Evolutionary conservation across 345 rosid species (phyloP).

Genomic region (Gossypium raimondii): DNA sequence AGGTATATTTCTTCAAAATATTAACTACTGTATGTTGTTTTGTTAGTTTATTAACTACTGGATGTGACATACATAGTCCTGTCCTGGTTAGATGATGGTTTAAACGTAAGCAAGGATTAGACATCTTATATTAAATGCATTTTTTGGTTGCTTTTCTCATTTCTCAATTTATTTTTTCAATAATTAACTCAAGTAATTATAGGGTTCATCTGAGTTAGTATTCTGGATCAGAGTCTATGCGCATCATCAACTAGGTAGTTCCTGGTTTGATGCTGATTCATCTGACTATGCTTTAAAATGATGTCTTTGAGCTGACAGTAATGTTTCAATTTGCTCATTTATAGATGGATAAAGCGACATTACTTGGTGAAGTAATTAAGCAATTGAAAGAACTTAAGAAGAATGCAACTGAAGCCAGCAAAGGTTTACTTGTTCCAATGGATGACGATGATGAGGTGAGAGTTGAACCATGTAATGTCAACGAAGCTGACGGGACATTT

Average conservation of each 20-base stretch:
- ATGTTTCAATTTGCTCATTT: not conserved
- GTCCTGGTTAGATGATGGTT: conserved; percentile 10
- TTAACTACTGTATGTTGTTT: not conserved
- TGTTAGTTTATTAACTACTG: not conserved
- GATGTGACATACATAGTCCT: conserved; percentile 5
- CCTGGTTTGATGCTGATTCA: not conserved
- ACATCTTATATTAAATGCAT: not conserved
- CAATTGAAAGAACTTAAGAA: conserved; percentile 51
- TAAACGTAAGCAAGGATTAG: conserved; percentile 15
- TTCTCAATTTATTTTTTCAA: conserved; percentile 5
- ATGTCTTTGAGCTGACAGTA: not conserved
- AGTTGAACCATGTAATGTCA: conserved; percentile 34
- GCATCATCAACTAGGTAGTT: not conserved
- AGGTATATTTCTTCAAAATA: conserved; percentile 6
- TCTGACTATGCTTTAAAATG: not conserved
- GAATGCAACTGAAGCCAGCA: conserved; percentile 37
- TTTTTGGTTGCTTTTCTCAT: not conserved
- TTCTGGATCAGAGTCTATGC: not conserved
- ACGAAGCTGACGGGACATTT: conserved; percentile 21
- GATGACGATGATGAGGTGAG: conserved; percentile 52
- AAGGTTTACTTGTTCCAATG: conserved; percentile 48
- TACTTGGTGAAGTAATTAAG: conserved; percentile 56
- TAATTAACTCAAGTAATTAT: conserved; percentile 11
- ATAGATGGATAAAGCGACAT: conserved; percentile 81
- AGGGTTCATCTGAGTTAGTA: not conserved